Evolutionary conservation across 1,139 yeast genomes (phyloP).

Genomic region (Cylindricascospora bacillispora): DNA sequence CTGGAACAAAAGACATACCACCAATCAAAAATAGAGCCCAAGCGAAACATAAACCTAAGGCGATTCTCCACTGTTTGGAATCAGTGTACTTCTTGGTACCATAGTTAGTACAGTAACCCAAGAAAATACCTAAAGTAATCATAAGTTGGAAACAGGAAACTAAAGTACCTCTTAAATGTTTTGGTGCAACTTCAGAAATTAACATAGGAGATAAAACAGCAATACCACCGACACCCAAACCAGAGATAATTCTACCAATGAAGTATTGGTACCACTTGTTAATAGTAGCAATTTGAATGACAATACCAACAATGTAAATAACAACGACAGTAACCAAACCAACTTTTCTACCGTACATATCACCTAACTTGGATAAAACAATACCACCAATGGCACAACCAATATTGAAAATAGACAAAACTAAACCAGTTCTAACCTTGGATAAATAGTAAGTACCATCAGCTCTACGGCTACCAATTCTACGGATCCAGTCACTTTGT

Average conservation of each 20-base stretch:
- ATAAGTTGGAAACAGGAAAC: constrained; percentile 50
- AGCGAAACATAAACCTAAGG: constrained; percentile 36
- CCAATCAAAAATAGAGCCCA: constrained; percentile 29
- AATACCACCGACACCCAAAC: constrained; percentile 49
- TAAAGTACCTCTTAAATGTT: constrained; percentile 50
- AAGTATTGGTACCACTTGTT: constrained; percentile 36
- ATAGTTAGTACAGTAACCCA: constrained; percentile 46
- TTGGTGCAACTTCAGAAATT: constrained; percentile 51
- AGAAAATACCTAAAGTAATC: constrained; percentile 44
- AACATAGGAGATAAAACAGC: constrained; percentile 48
- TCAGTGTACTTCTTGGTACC: constrained; percentile 35
- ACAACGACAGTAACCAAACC: constrained; percentile 41
- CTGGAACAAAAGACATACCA: constrained; percentile 59
- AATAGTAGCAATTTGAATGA: constrained; percentile 43
- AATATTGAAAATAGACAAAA: constrained; percentile 51
- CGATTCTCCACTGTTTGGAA: constrained; percentile 47
- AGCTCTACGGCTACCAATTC: constrained; percentile 40
- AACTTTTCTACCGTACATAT: constrained; percentile 45
- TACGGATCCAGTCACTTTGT: constrained; percentile 44
- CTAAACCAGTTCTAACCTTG: constrained; percentile 43
- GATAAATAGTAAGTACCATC: constrained; percentile 30
- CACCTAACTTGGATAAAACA: constrained; percentile 39
- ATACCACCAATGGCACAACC: constrained; percentile 58
- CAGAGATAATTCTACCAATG: constrained; percentile 48
- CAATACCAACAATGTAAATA: constrained; percentile 45